phyloP scores from a whole-genome alignment of 2,329 filamentous ascomycete species.

The Emergomyces orientalis region DNA sequence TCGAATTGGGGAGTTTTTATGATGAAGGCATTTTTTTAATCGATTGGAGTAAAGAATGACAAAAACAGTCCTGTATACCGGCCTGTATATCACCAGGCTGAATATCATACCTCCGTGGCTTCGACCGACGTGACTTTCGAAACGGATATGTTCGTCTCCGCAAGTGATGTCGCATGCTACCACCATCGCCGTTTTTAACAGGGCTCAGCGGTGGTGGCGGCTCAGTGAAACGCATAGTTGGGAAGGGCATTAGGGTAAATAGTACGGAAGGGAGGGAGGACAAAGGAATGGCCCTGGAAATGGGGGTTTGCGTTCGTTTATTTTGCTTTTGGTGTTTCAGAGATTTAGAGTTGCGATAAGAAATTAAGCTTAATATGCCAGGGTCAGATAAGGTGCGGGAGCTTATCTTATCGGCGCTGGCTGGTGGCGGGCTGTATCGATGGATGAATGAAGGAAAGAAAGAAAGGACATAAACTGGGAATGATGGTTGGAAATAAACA shows the following conservation, averaged over 20 bases:
- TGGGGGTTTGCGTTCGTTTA: background rate
- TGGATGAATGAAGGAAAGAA: background rate
- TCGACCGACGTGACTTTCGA: constrained; percentile 18
- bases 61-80: too few species aligned
- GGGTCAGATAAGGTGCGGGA: too few species aligned
- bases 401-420: background rate
- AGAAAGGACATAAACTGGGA: too few species aligned
- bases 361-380: background rate
- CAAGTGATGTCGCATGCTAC: constrained; percentile 10
- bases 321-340: background rate
- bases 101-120: constrained; percentile 18
- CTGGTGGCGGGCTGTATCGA: too few species aligned
- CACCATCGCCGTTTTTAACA: background rate
- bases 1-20: background rate
- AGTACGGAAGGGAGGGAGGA: background rate
- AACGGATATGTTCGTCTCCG: constrained; percentile 16
- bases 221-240: constrained; percentile 5
- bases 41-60: background rate
- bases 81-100: background rate
- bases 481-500: too few species aligned
- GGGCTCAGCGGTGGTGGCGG: background rate
- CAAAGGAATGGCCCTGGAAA: background rate
- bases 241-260: background rate
- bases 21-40: background rate
- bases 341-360: background rate